Evolutionary conservation across 2,329 filamentous ascomycete genomes (phyloP), one percentile per base, ranked within the genome.

Genomic region (Juglanconis oblonga): DNA sequence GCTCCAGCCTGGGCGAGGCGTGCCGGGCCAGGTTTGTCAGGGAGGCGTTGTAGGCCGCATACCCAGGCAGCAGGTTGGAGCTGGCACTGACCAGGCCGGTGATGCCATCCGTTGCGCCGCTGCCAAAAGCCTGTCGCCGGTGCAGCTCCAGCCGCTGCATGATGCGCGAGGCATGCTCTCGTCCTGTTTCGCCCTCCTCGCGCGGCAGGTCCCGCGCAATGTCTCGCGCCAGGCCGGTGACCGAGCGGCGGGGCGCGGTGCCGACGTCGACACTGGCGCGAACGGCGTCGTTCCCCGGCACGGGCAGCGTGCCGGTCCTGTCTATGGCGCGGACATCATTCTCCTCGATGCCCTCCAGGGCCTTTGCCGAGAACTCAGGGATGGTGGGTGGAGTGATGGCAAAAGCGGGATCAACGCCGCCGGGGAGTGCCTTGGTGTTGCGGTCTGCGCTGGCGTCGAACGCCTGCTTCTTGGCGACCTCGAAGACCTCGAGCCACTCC

Each of bases 61-160:
- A 80, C 13, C 88, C 86, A 10, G 91, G 90, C 38, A 96, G 78
- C 24, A 92, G 81, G 63, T 84, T 90, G 71, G 96, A 90, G 68
- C 90, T 95, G 38, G 92, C 89, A 58, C 91, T 92, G 64, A 97
- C 92, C 55, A 97, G 79, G 72, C 90, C 90, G 40, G 91, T 91
- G 66, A 97, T 93, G 33, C 92, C 92, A 24, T 84, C 81, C 11
- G 81, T 73, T 42, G 72, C 69, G 31, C 73, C 76, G 24, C 75
- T 72, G 35, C 81, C 80, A 62, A 87, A 84, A 6, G 87, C 85
- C 42, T 87, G 81, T 71, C 94, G 96, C 65, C 94, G 87, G 72
- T 96, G 91, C 59, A 97, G 80, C 73, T 97, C 94, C 49, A 97
- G 82, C 73, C 92, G 97, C 72, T 96, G 91, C 72, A 97, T 97